phyloP scores from a whole-genome alignment of 768 basidiomycete genomes.

The Hygrophorus russula region DNA sequence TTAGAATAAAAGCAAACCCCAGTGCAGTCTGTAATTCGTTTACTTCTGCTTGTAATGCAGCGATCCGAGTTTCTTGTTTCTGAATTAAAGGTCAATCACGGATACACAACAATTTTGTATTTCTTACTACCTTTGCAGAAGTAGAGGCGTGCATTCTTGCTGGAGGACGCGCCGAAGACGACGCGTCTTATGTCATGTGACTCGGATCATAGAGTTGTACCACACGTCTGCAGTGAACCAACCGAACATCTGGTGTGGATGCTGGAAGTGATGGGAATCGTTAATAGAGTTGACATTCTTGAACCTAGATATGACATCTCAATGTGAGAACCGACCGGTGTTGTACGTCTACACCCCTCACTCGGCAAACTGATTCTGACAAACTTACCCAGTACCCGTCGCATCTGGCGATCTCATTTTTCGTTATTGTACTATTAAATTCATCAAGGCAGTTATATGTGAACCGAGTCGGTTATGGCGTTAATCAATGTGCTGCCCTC shows the following conservation, averaged over 20 bases:
- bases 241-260: constrained; percentile 36
- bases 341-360: constrained; percentile 24
- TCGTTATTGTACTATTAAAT: constrained; percentile 61
- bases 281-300: constrained; percentile 49
- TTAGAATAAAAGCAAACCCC: constrained; percentile 27
- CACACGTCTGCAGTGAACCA: no score
- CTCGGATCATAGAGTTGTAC: no score
- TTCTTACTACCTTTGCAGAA: neutral
- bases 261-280: constrained; percentile 48
- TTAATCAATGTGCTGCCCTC: constrained; percentile 46
- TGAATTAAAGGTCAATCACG: constrained; percentile 10
- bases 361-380: neutral
- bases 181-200: no score
- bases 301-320: constrained; percentile 49
- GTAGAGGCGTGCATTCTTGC: neutral
- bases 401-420: constrained; percentile 61
- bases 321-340: constrained; percentile 47
- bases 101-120: neutral
- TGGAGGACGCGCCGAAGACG: no score
- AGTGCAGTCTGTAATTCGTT: constrained; percentile 33
- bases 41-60: constrained; percentile 37
- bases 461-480: constrained; percentile 54
- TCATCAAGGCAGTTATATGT: constrained; percentile 55
- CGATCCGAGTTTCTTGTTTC: constrained; percentile 41
- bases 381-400: constrained; percentile 45